phyloP scores from a whole-genome alignment of 148 eudicot genomes.

The Dysphania ambrosioides region DNA sequence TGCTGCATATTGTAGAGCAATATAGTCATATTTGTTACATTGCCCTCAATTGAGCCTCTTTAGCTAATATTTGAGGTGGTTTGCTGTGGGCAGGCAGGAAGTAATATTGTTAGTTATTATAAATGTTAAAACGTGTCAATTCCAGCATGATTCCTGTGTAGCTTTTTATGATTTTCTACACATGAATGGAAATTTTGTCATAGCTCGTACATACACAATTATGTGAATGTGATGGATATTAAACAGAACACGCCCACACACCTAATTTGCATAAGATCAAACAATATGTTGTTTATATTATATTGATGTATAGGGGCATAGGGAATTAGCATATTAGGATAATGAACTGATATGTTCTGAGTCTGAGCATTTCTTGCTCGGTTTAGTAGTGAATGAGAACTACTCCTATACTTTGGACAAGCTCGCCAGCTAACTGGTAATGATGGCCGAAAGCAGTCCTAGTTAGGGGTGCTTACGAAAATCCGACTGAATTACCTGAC shows the following conservation, averaged over 20 bases:
- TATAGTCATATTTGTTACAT: conserved; percentile 15
- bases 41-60: conserved; percentile 2
- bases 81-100: conserved; percentile 5
- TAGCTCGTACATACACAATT: too few relatives aligned
- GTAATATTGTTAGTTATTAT: conserved; percentile 16
- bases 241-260: not conserved
- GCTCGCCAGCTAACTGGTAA: not conserved
- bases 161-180: not conserved
- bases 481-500: too few relatives aligned
- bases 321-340: too few relatives aligned
- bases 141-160: conserved; percentile 3
- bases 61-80: not conserved
- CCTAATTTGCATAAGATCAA: too few relatives aligned
- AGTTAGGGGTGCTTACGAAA: too few relatives aligned
- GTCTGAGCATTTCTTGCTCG: too few relatives aligned
- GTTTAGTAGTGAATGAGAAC: not conserved
- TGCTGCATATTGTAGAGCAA: conserved; percentile 24
- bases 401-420: not conserved
- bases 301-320: not conserved
- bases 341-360: not conserved
- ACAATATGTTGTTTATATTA: too few relatives aligned
- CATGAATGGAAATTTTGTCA: not conserved
- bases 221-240: too few relatives aligned
- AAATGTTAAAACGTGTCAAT: not conserved
- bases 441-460: not conserved